These are phyloP conservation scores for Haplosporangium sp. DNA, from an alignment of 371 early-diverging fungal genomes.

Conservation along the genomic window DNA sequence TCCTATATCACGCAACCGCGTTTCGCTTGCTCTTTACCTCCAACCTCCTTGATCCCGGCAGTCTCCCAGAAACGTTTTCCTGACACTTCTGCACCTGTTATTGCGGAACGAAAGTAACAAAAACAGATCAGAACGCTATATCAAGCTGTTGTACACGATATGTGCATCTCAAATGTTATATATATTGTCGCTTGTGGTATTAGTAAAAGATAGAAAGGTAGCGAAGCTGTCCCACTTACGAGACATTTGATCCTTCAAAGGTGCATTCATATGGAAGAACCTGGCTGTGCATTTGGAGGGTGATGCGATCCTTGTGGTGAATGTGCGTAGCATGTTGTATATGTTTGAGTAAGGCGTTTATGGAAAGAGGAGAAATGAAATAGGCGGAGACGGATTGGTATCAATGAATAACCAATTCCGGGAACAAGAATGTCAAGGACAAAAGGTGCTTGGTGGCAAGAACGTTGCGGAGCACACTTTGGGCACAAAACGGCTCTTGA, in stretches of 20 bases:
- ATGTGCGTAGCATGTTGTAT: slow-evolving; percentile 33
- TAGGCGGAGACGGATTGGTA: not conserved
- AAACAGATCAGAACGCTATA: not conserved
- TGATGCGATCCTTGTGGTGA: slow-evolving; percentile 22
- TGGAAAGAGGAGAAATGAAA: not conserved
- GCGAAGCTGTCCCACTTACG: slow-evolving; percentile 21
- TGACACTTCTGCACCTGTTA: slow-evolving; percentile 66
- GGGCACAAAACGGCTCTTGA: too few relatives aligned
- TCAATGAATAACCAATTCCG: not conserved
- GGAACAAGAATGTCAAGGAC: too few relatives aligned
- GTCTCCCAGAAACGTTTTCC: slow-evolving; percentile 83
- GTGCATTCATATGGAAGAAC: slow-evolving; percentile 38
- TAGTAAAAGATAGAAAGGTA: too few relatives aligned
- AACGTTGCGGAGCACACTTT: too few relatives aligned
- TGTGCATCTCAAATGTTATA: not conserved
- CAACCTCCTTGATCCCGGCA: slow-evolving; percentile 69
- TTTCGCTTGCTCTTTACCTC: slow-evolving; percentile 53
- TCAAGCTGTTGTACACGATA: too few relatives aligned
- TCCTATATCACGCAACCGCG: too few relatives aligned
- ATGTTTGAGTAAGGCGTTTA: not conserved
- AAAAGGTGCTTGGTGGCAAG: not conserved
- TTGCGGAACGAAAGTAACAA: slow-evolving; percentile 1
- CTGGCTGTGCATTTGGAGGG: slow-evolving; percentile 13
- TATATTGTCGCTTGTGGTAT: not conserved
- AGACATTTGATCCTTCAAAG: slow-evolving; percentile 47